Evolutionary conservation across 164 flowering plant genomes (phyloP), one percentile per base, ranked within the genome.

Genomic region (Liquidambar formosana): DNA sequence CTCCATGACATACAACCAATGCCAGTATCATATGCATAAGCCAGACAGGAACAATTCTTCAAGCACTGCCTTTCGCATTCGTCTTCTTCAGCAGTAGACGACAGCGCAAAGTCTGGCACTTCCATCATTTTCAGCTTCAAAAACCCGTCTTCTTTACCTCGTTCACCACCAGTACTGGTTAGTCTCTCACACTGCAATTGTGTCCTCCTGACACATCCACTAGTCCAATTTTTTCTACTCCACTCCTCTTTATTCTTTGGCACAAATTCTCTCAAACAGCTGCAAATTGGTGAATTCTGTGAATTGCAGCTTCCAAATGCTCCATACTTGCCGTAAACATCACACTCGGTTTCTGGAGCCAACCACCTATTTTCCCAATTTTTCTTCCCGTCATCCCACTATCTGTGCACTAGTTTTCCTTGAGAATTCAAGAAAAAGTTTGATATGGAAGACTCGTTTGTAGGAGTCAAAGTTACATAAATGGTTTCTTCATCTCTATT

Each of bases 1-100:
- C 63, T 60, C 82, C 81, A 82, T 0, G 49, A n/a, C 82, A 79
- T 69, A 49, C 85, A 81, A 21, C 77, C 81, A 41, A 79, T 67
- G 5, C 80, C 75, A 12, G 38, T 45, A 25, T 64, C 72, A 73
- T 26, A 79, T 13, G 80, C 67, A 63, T 74, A 82, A 5, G 81
- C 85, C 11, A 54, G 25, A 63, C 85, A 81, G 8, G 85, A 76
- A 63, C 85, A 81, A 60, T 75, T 75, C 8, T 43, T 13, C 44
- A 66, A 45, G 68, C 85, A 81, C 67, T 3, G 27, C 0, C 2
- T 26, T n/a, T 60, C 46, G 48, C 85, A 81, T 0, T 64, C 59
- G 4, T 47, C 38, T n/a, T 33, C 41, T 33, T 1, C 15, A 25
- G 26, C 45, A 33, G 14, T 12, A 23, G 41, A 22, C 54, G 19